Conservation (phyloP, 2,329 filamentous ascomycete genomes). For the Fusarium algeriense region DNA sequence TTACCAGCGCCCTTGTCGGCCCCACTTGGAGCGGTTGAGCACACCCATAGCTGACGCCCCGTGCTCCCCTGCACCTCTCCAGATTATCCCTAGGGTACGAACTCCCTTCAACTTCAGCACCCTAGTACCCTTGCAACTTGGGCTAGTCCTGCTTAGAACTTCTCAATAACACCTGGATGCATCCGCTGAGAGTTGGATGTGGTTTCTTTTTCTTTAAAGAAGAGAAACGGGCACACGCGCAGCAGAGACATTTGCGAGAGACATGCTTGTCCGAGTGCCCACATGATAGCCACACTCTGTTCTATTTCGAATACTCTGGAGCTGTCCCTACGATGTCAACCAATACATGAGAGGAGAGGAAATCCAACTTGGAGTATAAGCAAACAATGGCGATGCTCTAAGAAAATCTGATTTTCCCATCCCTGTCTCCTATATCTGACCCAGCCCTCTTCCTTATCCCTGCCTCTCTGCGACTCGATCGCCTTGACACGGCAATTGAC, state of each 20-base stretch:
- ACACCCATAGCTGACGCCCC: slow-evolving; percentile 28
- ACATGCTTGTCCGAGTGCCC: slow-evolving; percentile 1
- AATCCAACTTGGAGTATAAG: background rate
- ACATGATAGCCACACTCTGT: slow-evolving; percentile 11
- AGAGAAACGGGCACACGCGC: slow-evolving; percentile 12
- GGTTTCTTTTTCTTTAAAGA: slow-evolving; percentile 21
- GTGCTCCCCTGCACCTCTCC: slow-evolving; percentile 17
- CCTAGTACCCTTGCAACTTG: slow-evolving; percentile 7
- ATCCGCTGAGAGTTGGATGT: slow-evolving; percentile 11
- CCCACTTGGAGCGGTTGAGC: slow-evolving; percentile 25
- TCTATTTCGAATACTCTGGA: background rate
- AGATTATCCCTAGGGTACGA: slow-evolving; percentile 18
- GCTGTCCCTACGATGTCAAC: background rate
- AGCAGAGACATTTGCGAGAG: slow-evolving; percentile 15
- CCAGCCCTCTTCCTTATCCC: slow-evolving; percentile 2
- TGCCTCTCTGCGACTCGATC: slow-evolving; percentile 14
- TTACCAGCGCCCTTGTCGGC: slow-evolving; percentile 33
- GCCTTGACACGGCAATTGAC: background rate
- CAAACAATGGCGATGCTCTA: background rate
- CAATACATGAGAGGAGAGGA: background rate
- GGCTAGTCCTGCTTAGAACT: slow-evolving; percentile 12
- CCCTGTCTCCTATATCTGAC: background rate
- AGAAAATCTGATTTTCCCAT: background rate
- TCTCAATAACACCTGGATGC: slow-evolving; percentile 9
- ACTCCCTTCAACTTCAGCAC: slow-evolving; percentile 30